A percentile compares a stretch with the other conserved stretches of the same genome.
Evolutionary conservation across 73 alveolate genomes (phyloP).

Genomic region (Stentor coeruleus): DNA sequence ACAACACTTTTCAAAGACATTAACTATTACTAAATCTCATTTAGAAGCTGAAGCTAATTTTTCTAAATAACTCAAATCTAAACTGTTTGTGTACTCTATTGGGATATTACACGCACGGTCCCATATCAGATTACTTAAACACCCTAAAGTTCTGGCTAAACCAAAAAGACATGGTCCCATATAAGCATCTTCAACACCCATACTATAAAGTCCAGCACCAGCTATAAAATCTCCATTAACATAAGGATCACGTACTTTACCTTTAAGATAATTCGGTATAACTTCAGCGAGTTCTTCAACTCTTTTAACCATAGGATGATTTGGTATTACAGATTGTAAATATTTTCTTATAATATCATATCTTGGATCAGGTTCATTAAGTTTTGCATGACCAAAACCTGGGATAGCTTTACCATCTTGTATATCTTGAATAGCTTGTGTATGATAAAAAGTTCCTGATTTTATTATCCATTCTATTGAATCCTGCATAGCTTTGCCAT

Average conservation of each 20-base stretch:
- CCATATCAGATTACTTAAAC: background rate
- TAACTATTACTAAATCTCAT: background rate
- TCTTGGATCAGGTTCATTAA: background rate
- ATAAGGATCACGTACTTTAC: constrained; percentile 17
- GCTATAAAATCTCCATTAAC: constrained; percentile 24
- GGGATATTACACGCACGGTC: constrained; percentile 16
- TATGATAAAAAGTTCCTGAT: background rate
- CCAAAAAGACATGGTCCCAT: constrained; percentile 21
- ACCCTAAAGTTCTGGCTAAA: background rate
- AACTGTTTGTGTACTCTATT: background rate
- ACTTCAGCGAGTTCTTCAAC: constrained; percentile 9
- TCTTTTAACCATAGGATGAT: background rate
- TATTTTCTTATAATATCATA: background rate
- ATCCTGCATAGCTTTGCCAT: constrained; percentile 20
- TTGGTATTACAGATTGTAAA: background rate
- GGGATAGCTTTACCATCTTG: constrained; percentile 12
- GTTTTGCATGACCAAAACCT: constrained; percentile 11
- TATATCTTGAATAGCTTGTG: constrained; percentile 12
- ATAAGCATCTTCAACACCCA: constrained; percentile 13
- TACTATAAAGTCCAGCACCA: background rate
- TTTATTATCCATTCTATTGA: constrained; percentile 21
- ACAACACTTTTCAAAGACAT: constrained; percentile 24
- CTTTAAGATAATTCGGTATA: background rate
- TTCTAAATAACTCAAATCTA: background rate
- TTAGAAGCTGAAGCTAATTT: background rate